phyloP scores from a whole-genome alignment of 768 basidiomycete genomes.

The Crassisporium funariophilum region DNA sequence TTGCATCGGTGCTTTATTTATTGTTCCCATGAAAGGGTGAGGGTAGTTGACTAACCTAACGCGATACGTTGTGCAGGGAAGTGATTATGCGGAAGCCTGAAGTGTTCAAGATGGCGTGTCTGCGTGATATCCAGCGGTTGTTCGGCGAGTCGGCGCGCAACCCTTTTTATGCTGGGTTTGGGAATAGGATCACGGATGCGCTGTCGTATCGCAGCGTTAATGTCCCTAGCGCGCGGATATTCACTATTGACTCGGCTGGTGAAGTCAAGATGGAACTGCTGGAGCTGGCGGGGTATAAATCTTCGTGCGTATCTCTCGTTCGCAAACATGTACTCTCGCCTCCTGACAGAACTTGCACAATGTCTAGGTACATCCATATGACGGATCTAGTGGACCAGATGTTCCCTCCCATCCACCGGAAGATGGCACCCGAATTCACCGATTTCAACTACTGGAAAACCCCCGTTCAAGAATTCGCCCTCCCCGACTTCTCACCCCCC shows the following conservation, averaged over 20 bases:
- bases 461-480: conserved; percentile 72
- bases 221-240: conserved; percentile 91
- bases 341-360: not conserved
- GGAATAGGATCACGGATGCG: conserved; percentile 97
- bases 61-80: conserved; percentile 55
- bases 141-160: conserved; percentile 74
- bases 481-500: conserved; percentile 82
- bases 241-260: conserved; percentile 93
- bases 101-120: conserved; percentile 99
- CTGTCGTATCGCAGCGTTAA: conserved; percentile 97
- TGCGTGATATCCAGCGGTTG: conserved; percentile 90
- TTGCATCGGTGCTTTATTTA: conserved; percentile 75
- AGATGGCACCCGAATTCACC: conserved; percentile 88
- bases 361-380: conserved; percentile 87
- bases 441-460: conserved; percentile 97
- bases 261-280: conserved; percentile 97
- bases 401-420: conserved; percentile 94
- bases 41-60: not conserved
- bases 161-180: conserved; percentile 97
- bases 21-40: not conserved
- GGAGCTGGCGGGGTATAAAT: conserved; percentile 97
- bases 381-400: conserved; percentile 99
- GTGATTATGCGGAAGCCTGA: conserved; percentile 99
- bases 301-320: conserved; percentile 60
- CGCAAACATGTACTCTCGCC: not conserved